phyloP scores from a whole-genome alignment of 139 green algal species.

The Closterium sp. region DNA sequence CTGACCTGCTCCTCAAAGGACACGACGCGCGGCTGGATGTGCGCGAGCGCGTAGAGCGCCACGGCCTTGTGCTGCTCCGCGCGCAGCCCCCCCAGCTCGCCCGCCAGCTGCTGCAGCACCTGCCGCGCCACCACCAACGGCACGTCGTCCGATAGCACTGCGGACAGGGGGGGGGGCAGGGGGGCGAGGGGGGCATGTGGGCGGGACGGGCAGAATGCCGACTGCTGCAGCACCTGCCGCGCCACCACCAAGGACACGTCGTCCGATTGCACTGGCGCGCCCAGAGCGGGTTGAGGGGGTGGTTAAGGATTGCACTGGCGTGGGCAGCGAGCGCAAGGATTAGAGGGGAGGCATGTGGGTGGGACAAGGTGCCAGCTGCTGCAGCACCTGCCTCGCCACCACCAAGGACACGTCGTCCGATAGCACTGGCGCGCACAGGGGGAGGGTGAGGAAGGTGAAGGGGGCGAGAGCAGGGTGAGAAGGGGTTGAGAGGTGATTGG shows the following conservation, averaged over 20 bases:
- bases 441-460: neutral
- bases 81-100: constrained; percentile 31
- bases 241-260: constrained; percentile 52
- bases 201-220: too few relatives aligned
- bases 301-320: neutral
- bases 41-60: constrained; percentile 44
- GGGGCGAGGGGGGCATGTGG: too few relatives aligned
- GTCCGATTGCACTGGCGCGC: constrained; percentile 49
- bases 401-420: constrained; percentile 51
- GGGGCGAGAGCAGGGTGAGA: too few relatives aligned
- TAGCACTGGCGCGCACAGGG: constrained; percentile 19
- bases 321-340: neutral
- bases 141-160: constrained; percentile 52
- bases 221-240: constrained; percentile 50
- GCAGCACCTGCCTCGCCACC: constrained; percentile 44
- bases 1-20: constrained; percentile 53
- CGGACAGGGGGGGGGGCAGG: too few relatives aligned
- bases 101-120: constrained; percentile 44
- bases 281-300: too few relatives aligned
- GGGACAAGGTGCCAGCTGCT: constrained; percentile 4
- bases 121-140: constrained; percentile 48
- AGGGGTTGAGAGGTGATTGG: too few relatives aligned
- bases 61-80: constrained; percentile 47
- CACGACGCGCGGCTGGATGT: constrained; percentile 50
- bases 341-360: neutral